Evolutionary conservation across 1,284 basidiomycete species (phyloP).

Genomic region (Ceratobasidium sp.): DNA sequence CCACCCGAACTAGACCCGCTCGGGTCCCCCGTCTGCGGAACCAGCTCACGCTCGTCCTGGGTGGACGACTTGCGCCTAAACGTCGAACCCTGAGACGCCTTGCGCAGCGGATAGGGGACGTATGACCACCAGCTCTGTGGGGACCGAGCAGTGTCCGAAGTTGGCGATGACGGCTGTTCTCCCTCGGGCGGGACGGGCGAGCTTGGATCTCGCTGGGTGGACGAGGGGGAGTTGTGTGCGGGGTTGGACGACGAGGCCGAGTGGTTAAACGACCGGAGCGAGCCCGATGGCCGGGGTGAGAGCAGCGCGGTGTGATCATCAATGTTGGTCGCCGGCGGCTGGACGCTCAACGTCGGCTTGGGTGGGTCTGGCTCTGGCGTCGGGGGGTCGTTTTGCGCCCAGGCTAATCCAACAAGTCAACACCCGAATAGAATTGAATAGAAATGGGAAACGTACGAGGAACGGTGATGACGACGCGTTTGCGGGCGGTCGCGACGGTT

Average conservation of each 20-base stretch:
- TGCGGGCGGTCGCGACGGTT: conserved; percentile 61
- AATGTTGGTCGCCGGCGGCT: conserved; percentile 19
- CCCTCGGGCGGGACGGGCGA: conserved; percentile 60
- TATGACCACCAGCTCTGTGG: conserved; percentile 51
- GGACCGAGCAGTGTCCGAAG: conserved; percentile 50
- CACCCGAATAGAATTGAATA: conserved; percentile 36
- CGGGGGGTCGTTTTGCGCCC: conserved; percentile 84
- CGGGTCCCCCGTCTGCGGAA: conserved; percentile 3
- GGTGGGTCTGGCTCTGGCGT: conserved; percentile 68
- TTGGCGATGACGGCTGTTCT: background rate
- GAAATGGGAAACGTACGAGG: conserved; percentile 69
- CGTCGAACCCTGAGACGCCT: conserved; percentile 44
- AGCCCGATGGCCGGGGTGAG: conserved; percentile 46
- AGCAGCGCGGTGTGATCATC: conserved; percentile 41
- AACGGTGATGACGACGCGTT: conserved; percentile 70
- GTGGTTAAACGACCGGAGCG: conserved; percentile 40
- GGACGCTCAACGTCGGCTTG: conserved; percentile 30
- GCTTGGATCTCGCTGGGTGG: conserved; percentile 61
- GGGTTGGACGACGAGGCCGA: conserved; percentile 49
- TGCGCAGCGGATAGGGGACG: conserved; percentile 51
- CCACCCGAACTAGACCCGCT: conserved; percentile 36
- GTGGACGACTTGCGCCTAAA: conserved; percentile 46
- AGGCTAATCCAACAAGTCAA: conserved; percentile 64
- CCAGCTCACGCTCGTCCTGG: conserved; percentile 35
- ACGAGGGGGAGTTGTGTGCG: conserved; percentile 53